Base-by-base conservation (phyloP, 2,329 filamentous ascomycete genomes). In the Cladosporium halotolerans region DNA sequence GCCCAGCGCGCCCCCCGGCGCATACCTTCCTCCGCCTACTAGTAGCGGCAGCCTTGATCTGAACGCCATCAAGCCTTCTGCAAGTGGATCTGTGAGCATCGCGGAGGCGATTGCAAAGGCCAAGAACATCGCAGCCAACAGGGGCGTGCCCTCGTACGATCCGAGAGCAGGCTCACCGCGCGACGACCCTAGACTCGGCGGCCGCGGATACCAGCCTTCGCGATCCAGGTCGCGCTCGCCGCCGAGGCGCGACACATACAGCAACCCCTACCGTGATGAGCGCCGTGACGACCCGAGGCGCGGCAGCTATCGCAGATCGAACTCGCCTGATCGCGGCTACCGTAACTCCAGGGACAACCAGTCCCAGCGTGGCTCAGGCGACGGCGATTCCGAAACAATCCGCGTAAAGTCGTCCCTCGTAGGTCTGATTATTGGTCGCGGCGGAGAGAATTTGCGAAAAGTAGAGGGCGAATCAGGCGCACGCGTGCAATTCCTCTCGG, bases 341-440 rank as follows among this genome's bases (percentile, higher is more conserved):
- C 60, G 64, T 14, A 62, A 63, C 34, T 57, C 58, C n/a, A 54
- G 60, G 42, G 64, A 63, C 43, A 56, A 59, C 23, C 54, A 56
- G 7, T 40, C 45, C 16, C 59, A 59, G 16, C 54, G 54, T 46
- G 60, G 62, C 47, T 73, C 62, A 72, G 80, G 62, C 60, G 80
- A 85, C 53, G 76, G 83, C 62, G 60, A 86, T 85, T 53, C 44
- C 63, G 90, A 96, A 72, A 87, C 85, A 19, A 90, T 96, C 60
- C 81, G 86, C 63, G 89, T 96, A 64, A 89, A 95, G 67, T 89
- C 88, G 18, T 88, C 84, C 63, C 79, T 95, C 45, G 90, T 96
- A 48, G 90, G 90, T 40, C 77, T 96, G 33, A 95, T 96, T 64
- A 96, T 96, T 66, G 90, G 90, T 50, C 83, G 90, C 56, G 87